phyloP scores from a whole-genome alignment of 805 yeast species.

The Huiozyma sinensis region DNA sequence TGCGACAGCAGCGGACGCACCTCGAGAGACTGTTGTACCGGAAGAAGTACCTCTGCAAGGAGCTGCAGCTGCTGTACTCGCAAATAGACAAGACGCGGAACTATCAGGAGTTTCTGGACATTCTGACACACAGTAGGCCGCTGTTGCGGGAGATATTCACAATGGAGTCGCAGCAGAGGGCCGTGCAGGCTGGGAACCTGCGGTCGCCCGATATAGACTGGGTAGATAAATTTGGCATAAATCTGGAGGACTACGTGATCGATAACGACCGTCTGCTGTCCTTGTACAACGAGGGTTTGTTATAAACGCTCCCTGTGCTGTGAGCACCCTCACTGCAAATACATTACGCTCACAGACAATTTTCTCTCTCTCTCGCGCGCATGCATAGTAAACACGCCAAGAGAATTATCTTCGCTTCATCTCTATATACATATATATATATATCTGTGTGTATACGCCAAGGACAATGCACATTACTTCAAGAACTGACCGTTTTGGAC shows the following conservation, averaged over 20 bases:
- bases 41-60: constrained; percentile 14
- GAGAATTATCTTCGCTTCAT: neutral
- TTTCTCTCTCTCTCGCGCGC: too few species aligned
- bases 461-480: neutral
- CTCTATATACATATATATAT: neutral
- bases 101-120: constrained; percentile 24
- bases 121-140: constrained; percentile 15
- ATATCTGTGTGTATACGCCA: neutral
- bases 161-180: constrained; percentile 13
- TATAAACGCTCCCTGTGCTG: constrained; percentile 3
- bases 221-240: constrained; percentile 18
- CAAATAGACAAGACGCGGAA: constrained; percentile 22
- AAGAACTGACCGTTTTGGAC: too few species aligned
- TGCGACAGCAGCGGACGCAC: constrained; percentile 15
- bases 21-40: constrained; percentile 13
- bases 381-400: too few species aligned
- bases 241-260: constrained; percentile 16
- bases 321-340: too few species aligned
- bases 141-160: constrained; percentile 24
- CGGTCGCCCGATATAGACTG: constrained; percentile 11
- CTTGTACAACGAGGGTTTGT: constrained; percentile 12
- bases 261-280: constrained; percentile 13
- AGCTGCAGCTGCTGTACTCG: constrained; percentile 17
- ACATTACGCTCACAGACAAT: too few species aligned
- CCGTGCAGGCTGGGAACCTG: neutral